Base-by-base conservation (phyloP, 345 rosid genomes). In the Bruguiera gymnorhiza region DNA sequence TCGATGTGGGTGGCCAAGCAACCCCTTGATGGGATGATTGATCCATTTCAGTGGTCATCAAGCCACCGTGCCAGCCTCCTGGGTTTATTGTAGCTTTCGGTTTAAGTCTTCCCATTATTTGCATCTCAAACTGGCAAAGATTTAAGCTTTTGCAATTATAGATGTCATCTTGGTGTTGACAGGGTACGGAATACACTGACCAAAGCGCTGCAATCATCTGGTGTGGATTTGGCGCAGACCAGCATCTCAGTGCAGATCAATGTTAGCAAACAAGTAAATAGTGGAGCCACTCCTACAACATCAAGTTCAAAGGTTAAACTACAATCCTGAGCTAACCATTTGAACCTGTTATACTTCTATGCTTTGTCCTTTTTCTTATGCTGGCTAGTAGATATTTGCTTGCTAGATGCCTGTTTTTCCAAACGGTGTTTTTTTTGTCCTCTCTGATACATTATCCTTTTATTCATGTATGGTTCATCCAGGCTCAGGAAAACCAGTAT, bases 171-270 rank as follows among this genome's bases (percentile, higher is more conserved):
- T 43, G 50, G 50, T 43, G 50, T 43, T 43, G 15, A 62, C 88
- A 89, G 97, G 88, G 62, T 92, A 68, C 75, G 81, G 73, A 70
- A 79, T 60, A 75, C 72, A 54, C 70, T 92, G 79, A 86, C 85
- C 52, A 82, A 82, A 76, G 85, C 83, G 30, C 80, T 92, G 71
- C 87, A 67, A 62, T 85, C 88, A 34, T 85, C 90, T 3, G 92
- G 93, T 55, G 90, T 92, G 78, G 86, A 92, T 68, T 57, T 89
- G 75, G 79, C 91, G 31, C 87, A 80, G 73, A 76, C 96, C 48
- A 79, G 59, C 75, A 80, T 91, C 73, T 80, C 88, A 19, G 96
- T 91, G 73, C 81, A 87, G 71, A 76, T 91, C 75, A 86, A 82
- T 77, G 86, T 89, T 34, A 74, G 83, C 58, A 91, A 83, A 81